Base-by-base conservation (phyloP, 106 monocot genomes). In the Agapanthus africanus region DNA sequence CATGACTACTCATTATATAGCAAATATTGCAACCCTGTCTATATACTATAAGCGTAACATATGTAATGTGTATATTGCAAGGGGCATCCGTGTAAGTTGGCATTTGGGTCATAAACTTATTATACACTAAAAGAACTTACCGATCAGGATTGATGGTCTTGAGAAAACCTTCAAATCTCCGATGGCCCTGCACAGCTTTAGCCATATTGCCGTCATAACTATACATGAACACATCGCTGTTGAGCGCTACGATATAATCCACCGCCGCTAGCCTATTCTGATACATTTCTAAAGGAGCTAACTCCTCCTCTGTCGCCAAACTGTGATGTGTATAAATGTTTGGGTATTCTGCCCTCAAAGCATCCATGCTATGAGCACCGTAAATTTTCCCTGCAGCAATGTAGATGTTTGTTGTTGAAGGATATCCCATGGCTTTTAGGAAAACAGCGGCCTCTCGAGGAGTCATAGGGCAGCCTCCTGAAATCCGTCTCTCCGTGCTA, bases 141-240 rank as follows among this genome's bases (percentile, higher is more conserved):
- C 85, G 78, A n/a, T 85, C 78, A 59, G 81, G 85, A 64, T 49
- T 71, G 18, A 85, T 81, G 7, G 81, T 81, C 68, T 74, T 85
- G 1, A 31, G 61, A 25, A 85, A 85, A 6, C 81, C 81, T 50
- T 81, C 70, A 36, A 75, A 81, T 54, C 67, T 70, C 30, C 81
- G 40, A 35, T 85, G 85, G 10, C 81, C 81, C 40, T 78, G 54
- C 51, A 85, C 71, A 0, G 80, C 81, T 68, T 72, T 85, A 1
- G 81, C 85, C 81, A 85, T 81, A 36, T 81, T 85, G 0, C 85
- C 81, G 42, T 81, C 74, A 16, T 81, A 67, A 10, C 78, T 85
- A n/a, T 85, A 85, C 9, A 85, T 64, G 23, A 81, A 85, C 0
- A 81, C 85, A 37, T 85, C 77, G 32, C 81, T 85, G 37, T 63